phyloP scores from a whole-genome alignment of 805 yeast species.

The Monosporozyma yasuniensis region DNA sequence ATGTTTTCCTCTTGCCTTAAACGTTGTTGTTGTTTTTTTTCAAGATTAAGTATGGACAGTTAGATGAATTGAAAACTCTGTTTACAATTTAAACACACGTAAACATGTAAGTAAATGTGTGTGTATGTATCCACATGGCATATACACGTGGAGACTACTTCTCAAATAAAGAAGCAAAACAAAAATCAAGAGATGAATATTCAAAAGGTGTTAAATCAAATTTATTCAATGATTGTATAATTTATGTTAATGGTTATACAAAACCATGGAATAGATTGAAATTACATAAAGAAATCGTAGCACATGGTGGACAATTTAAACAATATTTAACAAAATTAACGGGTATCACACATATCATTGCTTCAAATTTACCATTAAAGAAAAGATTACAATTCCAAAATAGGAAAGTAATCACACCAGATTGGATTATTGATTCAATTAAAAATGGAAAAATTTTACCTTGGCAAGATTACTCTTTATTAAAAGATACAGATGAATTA shows the following conservation, averaged over 20 bases:
- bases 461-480: constrained; percentile 62
- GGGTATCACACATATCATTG: constrained; percentile 78
- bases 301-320: constrained; percentile 73
- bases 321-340: constrained; percentile 42
- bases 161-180: constrained; percentile 17
- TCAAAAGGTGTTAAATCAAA: constrained; percentile 5
- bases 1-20: too few species aligned
- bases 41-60: too few species aligned
- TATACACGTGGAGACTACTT: constrained; percentile 14
- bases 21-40: too few species aligned
- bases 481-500: constrained; percentile 40
- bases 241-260: constrained; percentile 87
- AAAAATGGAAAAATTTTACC: constrained; percentile 39
- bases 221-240: constrained; percentile 47
- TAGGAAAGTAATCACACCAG: constrained; percentile 70
- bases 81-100: too few species aligned
- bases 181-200: constrained; percentile 17
- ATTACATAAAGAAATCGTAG: constrained; percentile 59
- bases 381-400: constrained; percentile 57
- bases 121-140: not conserved
- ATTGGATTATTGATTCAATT: constrained; percentile 70
- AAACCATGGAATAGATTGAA: constrained; percentile 59
- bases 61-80: too few species aligned
- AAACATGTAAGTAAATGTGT: too few species aligned
- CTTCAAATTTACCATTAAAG: constrained; percentile 67